A percentile compares a stretch with the other conserved stretches of the same genome.
phyloP scores from a whole-genome alignment of 257 asterid species.

The Przewalskia tangutica region DNA sequence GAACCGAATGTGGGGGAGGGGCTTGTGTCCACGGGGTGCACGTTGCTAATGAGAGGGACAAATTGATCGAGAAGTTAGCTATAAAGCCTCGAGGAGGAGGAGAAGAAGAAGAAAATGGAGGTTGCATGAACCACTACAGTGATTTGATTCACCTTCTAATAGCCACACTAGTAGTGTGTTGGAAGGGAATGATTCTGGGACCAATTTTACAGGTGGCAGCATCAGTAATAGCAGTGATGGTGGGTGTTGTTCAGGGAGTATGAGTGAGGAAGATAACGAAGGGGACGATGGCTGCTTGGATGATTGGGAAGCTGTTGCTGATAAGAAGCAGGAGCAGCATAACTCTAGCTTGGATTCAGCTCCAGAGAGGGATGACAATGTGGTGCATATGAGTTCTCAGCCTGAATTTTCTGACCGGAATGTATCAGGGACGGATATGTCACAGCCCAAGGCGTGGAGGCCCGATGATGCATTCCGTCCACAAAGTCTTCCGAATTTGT shows the following conservation, averaged over 20 bases:
- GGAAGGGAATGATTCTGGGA: slow-evolving; percentile 32
- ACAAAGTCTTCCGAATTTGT: slow-evolving; percentile 49
- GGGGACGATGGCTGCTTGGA: slow-evolving; percentile 52
- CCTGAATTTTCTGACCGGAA: neutral
- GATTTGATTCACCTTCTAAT: slow-evolving; percentile 38
- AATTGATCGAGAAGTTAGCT: slow-evolving; percentile 31
- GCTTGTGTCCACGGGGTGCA: slow-evolving; percentile 3
- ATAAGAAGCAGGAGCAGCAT: slow-evolving; percentile 29
- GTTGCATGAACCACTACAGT: slow-evolving; percentile 21
- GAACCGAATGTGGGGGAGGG: slow-evolving; percentile 21
- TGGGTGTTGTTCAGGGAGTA: slow-evolving; percentile 29
- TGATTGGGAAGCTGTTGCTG: slow-evolving; percentile 80
- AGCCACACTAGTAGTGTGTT: slow-evolving; percentile 38
- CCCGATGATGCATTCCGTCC: slow-evolving; percentile 62
- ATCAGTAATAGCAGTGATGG: slow-evolving; percentile 34
- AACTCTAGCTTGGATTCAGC: slow-evolving; percentile 11
- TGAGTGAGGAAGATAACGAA: slow-evolving; percentile 43
- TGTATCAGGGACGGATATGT: slow-evolving; percentile 4
- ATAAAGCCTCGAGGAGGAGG: slow-evolving; percentile 17
- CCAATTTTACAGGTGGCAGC: slow-evolving; percentile 38
- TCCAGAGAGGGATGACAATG: slow-evolving; percentile 11
- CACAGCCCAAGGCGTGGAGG: slow-evolving; percentile 48
- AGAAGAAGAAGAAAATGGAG: slow-evolving; percentile 19
- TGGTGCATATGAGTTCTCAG: slow-evolving; percentile 6
- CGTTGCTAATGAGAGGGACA: slow-evolving; percentile 16